A percentile compares a stretch with the other conserved stretches of the same genome.
These are phyloP conservation scores for Dryas octopetala DNA, from an alignment of 306 rosid species.

Conservation along the genomic window DNA sequence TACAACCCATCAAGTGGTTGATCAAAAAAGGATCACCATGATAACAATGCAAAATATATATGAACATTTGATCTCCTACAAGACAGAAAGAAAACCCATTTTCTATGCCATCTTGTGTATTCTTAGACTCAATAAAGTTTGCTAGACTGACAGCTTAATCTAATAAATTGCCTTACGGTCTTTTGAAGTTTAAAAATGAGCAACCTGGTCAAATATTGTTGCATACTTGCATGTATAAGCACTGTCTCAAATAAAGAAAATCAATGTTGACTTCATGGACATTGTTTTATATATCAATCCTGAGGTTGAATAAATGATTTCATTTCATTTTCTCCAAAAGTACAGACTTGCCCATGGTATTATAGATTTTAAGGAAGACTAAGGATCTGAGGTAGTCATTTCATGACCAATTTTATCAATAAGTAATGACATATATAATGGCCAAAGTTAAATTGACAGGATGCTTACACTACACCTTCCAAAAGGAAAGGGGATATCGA, in stretches of 20 bases:
- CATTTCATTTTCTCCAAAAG: background rate
- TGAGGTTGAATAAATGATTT: slow-evolving; percentile 3
- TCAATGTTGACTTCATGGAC: background rate
- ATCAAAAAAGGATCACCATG: background rate
- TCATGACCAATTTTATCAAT: slow-evolving; percentile 12
- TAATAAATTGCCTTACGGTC: background rate
- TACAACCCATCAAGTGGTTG: background rate
- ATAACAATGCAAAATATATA: background rate
- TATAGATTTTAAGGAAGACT: background rate
- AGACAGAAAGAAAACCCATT: background rate
- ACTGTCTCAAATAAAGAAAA: background rate
- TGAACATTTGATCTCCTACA: slow-evolving; percentile 3
- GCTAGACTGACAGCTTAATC: slow-evolving; percentile 6
- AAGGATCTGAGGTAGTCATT: slow-evolving; percentile 17
- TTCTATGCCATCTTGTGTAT: background rate
- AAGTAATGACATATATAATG: slow-evolving; percentile 13
- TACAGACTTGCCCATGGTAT: background rate
- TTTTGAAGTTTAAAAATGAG: background rate
- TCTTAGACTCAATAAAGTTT: background rate
- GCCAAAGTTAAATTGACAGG: slow-evolving; percentile 32
- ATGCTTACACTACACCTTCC: slow-evolving; percentile 98
- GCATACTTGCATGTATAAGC: background rate
- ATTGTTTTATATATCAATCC: background rate
- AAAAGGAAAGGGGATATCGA: slow-evolving; percentile 91
- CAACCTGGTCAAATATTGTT: background rate